Evolutionary conservation across 2,329 filamentous ascomycete species (phyloP).

Genomic region (Fusarium nurragi): DNA sequence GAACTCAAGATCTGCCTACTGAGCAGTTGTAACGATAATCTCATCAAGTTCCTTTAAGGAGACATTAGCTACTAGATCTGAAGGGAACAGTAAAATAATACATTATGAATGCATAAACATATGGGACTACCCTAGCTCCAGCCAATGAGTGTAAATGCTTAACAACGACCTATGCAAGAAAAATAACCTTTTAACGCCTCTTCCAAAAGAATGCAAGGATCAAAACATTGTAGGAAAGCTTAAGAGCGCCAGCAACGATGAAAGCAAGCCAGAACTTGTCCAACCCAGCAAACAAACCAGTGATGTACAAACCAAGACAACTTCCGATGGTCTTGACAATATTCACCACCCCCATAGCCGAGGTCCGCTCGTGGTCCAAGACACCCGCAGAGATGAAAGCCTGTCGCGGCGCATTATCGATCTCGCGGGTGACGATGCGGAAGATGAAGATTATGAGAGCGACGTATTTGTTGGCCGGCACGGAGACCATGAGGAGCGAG

Average conservation of each 20-base stretch:
- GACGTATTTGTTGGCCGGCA: conserved; percentile 33
- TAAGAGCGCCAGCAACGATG: conserved; percentile 33
- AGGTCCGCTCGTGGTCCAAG: conserved; percentile 34
- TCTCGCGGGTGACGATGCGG: conserved; percentile 35
- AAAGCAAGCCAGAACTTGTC: conserved; percentile 40
- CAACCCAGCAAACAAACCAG: conserved; percentile 28
- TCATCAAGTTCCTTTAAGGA: no score
- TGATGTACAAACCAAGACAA: conserved; percentile 35
- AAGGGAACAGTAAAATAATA: background rate
- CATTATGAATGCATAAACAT: background rate
- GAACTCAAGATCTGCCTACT: no score
- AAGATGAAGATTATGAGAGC: conserved; percentile 36
- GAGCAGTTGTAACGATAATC: no score
- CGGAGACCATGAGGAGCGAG: conserved; percentile 30
- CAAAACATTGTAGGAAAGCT: conserved; percentile 33
- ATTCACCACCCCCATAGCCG: conserved; percentile 38
- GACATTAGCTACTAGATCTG: no score
- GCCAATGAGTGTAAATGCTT: background rate
- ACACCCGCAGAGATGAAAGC: conserved; percentile 37
- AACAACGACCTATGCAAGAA: background rate
- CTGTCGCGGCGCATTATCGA: conserved; percentile 36
- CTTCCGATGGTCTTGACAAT: conserved; percentile 40
- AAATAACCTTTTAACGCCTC: conserved; percentile 16
- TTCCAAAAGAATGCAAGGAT: conserved; percentile 39
- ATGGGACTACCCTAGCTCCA: background rate